These are phyloP conservation scores for Ceratobasidium sp. DNA, from an alignment of 1,284 basidiomycete species.

Conservation along the genomic window DNA sequence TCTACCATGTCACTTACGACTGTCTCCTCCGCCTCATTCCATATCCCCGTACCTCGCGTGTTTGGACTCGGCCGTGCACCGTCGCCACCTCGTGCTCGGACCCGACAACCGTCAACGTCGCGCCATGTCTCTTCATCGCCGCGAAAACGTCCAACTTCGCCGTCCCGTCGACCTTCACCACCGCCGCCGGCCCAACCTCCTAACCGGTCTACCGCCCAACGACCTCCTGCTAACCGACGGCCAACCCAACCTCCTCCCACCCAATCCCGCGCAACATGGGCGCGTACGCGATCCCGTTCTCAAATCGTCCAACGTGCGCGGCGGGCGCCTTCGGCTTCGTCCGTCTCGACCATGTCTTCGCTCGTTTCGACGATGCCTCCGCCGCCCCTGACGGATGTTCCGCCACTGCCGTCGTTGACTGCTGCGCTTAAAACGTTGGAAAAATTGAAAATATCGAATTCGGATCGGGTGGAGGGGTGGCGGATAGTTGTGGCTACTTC, in stretches of 20 bases:
- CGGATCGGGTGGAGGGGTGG: conserved; percentile 41
- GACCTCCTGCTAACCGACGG: not conserved
- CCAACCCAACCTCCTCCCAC: not conserved
- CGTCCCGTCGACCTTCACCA: not conserved
- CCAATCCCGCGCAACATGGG: not conserved
- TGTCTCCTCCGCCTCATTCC: not conserved
- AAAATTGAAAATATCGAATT: conserved; percentile 32
- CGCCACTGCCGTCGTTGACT: not conserved
- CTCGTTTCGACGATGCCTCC: not conserved
- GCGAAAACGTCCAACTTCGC: not conserved
- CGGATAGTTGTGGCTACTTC: conserved; percentile 25
- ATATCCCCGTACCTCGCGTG: no score
- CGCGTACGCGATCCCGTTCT: conserved; percentile 4
- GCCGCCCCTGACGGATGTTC: conserved; percentile 11
- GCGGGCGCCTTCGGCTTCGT: conserved; percentile 2
- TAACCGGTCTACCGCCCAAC: not conserved
- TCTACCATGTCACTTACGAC: conserved; percentile 36
- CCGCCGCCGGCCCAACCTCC: not conserved
- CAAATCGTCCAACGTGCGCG: conserved; percentile 1
- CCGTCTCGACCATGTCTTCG: conserved; percentile 34
- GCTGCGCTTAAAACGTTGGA: conserved; percentile 19
- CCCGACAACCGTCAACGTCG: not conserved
- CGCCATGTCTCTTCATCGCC: not conserved
- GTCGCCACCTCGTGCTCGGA: not conserved
- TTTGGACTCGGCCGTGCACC: not conserved